phyloP scores from a whole-genome alignment of 768 basidiomycete species.

The Calocybe gangraenosa region DNA sequence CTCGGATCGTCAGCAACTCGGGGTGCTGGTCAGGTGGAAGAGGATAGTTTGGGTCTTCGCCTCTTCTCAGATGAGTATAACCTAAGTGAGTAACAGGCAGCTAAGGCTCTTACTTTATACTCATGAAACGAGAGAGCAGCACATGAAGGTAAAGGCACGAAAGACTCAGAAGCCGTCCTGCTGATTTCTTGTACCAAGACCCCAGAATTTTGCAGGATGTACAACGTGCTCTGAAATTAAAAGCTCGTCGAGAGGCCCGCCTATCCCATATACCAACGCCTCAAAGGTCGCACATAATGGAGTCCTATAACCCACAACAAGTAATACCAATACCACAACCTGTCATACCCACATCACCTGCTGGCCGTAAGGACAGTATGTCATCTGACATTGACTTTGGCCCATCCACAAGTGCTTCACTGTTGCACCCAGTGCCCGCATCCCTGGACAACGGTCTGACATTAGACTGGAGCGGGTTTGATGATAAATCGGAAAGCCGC shows the following conservation, averaged over 20 bases:
- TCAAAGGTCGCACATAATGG: slow-evolving; percentile 13
- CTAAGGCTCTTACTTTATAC: slow-evolving; percentile 1
- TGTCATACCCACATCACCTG: slow-evolving; percentile 21
- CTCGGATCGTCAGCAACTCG: slow-evolving; percentile 3
- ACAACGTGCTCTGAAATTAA: slow-evolving; percentile 67
- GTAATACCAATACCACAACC: slow-evolving; percentile 29
- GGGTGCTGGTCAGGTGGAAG: slow-evolving; percentile 4
- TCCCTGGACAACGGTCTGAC: slow-evolving; percentile 68
- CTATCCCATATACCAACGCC: slow-evolving; percentile 25
- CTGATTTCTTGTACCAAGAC: slow-evolving; percentile 37
- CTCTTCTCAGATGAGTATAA: slow-evolving; percentile 76
- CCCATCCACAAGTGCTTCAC: slow-evolving; percentile 48
- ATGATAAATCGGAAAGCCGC: slow-evolving; percentile 53
- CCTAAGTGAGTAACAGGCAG: slow-evolving; percentile 48
- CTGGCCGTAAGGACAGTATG: slow-evolving; percentile 23
- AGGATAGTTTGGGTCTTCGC: slow-evolving; percentile 10
- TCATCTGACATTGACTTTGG: slow-evolving; percentile 64
- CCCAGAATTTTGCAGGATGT: slow-evolving; percentile 80
- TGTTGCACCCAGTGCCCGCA: slow-evolving; percentile 60
- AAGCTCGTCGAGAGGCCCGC: slow-evolving; percentile 72
- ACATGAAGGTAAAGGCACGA: slow-evolving; percentile 60
- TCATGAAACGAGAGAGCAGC: slow-evolving; percentile 38
- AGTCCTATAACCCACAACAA: slow-evolving; percentile 18
- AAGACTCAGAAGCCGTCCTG: background rate
- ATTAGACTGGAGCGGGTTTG: slow-evolving; percentile 68